Conservation (phyloP, 352 stramenopile genomes). For the Phytophthora fragariaefolia region DNA sequence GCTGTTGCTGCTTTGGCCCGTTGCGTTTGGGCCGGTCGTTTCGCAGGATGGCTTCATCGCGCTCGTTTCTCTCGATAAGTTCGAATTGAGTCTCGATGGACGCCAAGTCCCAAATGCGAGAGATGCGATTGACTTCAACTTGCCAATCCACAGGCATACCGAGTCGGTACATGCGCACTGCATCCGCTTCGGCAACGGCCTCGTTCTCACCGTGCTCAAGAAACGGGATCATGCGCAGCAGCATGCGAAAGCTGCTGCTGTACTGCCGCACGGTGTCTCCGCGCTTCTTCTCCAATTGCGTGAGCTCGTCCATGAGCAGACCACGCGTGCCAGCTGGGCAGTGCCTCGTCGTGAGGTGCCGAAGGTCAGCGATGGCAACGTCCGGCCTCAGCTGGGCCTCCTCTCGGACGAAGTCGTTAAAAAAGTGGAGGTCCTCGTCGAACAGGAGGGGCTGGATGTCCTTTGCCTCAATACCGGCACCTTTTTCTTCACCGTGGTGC, state of each 20-base stretch:
- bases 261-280: not conserved
- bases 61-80: not conserved
- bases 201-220: not conserved
- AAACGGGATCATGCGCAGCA: slow-evolving; percentile 7
- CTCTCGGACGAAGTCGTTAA: slow-evolving; percentile 6
- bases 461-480: too few species aligned
- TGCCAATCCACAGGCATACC: slow-evolving; percentile 7
- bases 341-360: slow-evolving; percentile 7
- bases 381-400: not conserved
- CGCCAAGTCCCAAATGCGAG: not conserved
- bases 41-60: not conserved
- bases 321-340: slow-evolving; percentile 1
- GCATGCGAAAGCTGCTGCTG: not conserved
- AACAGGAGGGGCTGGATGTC: slow-evolving; percentile 3
- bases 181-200: not conserved
- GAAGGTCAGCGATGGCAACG: not conserved
- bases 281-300: slow-evolving; percentile 3
- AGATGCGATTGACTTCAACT: slow-evolving; percentile 7
- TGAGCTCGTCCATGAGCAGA: slow-evolving; percentile 4
- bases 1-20: not conserved
- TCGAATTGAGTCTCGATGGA: not conserved
- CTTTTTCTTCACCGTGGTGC: too few species aligned
- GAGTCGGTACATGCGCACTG: not conserved
- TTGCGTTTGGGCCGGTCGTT: not conserved
- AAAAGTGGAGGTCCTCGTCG: slow-evolving; percentile 8